Evolutionary conservation across 2,329 filamentous ascomycete genomes (phyloP).

Genomic region (Graphium sp.): DNA sequence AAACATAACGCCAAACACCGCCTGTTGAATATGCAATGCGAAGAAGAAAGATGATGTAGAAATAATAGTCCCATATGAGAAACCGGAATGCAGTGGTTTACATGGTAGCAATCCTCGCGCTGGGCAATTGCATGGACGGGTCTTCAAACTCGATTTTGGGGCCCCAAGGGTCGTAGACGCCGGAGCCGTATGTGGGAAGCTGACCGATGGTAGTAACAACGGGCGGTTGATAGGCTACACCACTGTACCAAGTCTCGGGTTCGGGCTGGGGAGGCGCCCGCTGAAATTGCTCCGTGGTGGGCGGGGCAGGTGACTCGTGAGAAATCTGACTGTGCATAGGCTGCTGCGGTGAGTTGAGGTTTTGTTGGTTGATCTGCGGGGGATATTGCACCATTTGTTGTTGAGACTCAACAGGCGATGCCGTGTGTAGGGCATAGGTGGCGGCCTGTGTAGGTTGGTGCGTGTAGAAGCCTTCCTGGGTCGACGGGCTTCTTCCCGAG

Average conservation of each 20-base stretch:
- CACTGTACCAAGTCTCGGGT: slow-evolving; percentile 34
- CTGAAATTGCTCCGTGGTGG: slow-evolving; percentile 15
- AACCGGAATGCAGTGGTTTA: slow-evolving; percentile 14
- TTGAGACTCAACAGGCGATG: slow-evolving; percentile 28
- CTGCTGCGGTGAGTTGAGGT: slow-evolving; percentile 15
- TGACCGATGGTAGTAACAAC: slow-evolving; percentile 32
- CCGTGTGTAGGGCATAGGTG: slow-evolving; percentile 27
- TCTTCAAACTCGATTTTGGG: slow-evolving; percentile 42
- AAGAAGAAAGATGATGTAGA: slow-evolving; percentile 4
- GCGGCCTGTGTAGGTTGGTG: slow-evolving; percentile 31
- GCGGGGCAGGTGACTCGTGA: slow-evolving; percentile 10
- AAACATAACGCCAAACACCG: too few relatives aligned
- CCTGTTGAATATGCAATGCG: slow-evolving; percentile 5
- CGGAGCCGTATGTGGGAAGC: slow-evolving; percentile 28
- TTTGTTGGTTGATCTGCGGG: slow-evolving; percentile 20
- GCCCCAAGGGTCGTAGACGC: slow-evolving; percentile 34
- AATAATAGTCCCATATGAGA: slow-evolving; percentile 4
- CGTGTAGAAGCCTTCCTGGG: slow-evolving; percentile 39
- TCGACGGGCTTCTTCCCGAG: slow-evolving; percentile 33
- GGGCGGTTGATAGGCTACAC: slow-evolving; percentile 33
- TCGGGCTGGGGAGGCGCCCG: slow-evolving; percentile 21
- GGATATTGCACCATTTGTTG: slow-evolving; percentile 24
- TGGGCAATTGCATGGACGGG: slow-evolving; percentile 40
- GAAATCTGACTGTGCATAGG: slow-evolving; percentile 15
- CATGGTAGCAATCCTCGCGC: slow-evolving; percentile 37